Base-by-base conservation (phyloP, 208 protist species). In the Leishmania turanica region DNA sequence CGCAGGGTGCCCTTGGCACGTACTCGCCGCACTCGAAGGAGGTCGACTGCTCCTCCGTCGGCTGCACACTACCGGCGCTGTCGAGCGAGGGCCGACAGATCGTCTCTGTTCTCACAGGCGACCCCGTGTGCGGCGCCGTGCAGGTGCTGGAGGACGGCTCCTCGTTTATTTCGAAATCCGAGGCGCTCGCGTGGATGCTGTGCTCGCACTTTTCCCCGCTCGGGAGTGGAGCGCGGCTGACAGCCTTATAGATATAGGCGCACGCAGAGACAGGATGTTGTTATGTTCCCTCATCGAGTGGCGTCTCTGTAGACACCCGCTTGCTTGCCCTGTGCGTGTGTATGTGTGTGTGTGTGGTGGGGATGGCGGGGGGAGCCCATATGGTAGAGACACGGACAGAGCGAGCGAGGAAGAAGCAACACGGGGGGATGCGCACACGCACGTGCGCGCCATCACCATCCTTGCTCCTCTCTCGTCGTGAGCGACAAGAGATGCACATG, bases 131-230 rank as follows among this genome's bases (percentile, higher is more conserved):
- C 34, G 95, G 95, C 4, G 75, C 89, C 19, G 85, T 91, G 75
- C 84, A 92, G 79, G 31, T 91, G 13, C 66, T 95, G 42, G 95
- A 97, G 78, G 92, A 96, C 69, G 89, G 88, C 51, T 58, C 60
- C 0, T 92, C 95, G 0, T 78, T 90, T 40, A 89, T 95, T 51
- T 85, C 88, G 24, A 89, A 88, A 64, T 81, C 80, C 37, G 95
- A 97, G 88, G 93, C 92, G 31, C 81, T 96, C 54, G 84, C 87
- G 87, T 97, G 95, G 95, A 92, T 84, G 78, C 45, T 95, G 79
- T 94, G 90, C 77, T 95, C 93, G 69, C 89, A 91, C 84, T 97
- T 97, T 79, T 96, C 95, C 2, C 92, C 93, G 0, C 83, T 96
- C 0, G 89, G 85, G 21, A 91, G 91, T 3, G 93, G 95, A 5